Conservation (phyloP, 176 grass and related monocot species). For the Carex kokanica region DNA sequence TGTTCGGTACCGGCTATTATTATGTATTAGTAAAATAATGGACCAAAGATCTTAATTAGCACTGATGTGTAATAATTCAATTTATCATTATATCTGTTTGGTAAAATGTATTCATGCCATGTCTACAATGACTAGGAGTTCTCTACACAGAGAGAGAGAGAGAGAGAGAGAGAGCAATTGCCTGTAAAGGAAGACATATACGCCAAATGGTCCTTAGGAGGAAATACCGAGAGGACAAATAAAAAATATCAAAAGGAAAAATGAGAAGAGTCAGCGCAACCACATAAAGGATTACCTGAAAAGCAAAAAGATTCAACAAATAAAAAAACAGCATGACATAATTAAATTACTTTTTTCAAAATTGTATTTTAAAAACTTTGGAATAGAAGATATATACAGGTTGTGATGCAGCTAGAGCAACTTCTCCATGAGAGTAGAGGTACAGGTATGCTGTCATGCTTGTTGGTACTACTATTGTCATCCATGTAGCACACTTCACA, state of each 20-base stretch:
- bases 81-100: neutral
- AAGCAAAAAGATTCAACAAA: conserved; percentile 19
- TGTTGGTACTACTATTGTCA: conserved; percentile 87
- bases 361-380: conserved; percentile 22
- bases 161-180: conserved; percentile 23
- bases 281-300: conserved; percentile 85
- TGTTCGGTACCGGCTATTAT: neutral
- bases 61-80: neutral
- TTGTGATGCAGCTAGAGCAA: conserved; percentile 86
- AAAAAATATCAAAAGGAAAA: conserved; percentile 98
- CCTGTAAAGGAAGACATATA: conserved; percentile 90
- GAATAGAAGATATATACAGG: conserved; percentile 85
- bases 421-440: conserved; percentile 94
- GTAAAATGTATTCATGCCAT: neutral
- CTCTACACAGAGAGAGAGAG: neutral
- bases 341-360: conserved; percentile 14
- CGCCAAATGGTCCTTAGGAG: conserved; percentile 83
- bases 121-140: neutral
- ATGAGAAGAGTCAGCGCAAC: conserved; percentile 65
- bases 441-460: conserved; percentile 99
- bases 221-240: conserved; percentile 85
- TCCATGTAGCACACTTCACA: conserved; percentile 87
- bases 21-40: neutral
- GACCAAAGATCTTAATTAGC: neutral
- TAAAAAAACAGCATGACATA: conserved; percentile 5